A percentile compares a stretch with the other conserved stretches of the same genome.
Evolutionary conservation across 768 basidiomycete species (phyloP).

Genomic region (Kwoniella botswanensis): DNA sequence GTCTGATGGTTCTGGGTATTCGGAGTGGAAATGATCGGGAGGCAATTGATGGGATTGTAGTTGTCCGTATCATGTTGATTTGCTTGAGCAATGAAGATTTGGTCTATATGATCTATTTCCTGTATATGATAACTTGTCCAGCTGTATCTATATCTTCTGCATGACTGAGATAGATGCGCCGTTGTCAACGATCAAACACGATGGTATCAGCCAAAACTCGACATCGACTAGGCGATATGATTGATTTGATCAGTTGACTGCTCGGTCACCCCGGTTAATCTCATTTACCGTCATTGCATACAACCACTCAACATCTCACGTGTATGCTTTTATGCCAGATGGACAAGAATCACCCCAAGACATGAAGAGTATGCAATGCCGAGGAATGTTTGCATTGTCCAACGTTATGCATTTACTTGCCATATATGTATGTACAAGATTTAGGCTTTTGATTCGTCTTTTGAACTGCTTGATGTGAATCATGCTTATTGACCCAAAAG

Average conservation of each 20-base stretch:
- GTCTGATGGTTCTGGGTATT: not conserved
- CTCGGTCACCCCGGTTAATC: constrained; percentile 12
- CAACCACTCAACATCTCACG: not conserved
- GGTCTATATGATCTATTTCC: not conserved
- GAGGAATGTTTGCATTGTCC: no score
- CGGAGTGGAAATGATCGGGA: not conserved
- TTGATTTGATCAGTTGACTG: not conserved
- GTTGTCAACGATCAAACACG: no score
- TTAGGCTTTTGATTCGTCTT: not conserved
- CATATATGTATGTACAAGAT: not conserved
- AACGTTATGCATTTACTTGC: not conserved
- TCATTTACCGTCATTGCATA: constrained; percentile 1
- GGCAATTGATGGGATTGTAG: constrained; percentile 3
- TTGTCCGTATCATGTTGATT: not conserved
- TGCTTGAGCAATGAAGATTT: not conserved
- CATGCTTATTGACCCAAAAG: constrained; percentile 59
- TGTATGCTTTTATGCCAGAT: not conserved
- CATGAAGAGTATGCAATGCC: not conserved
- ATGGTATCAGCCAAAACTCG: no score
- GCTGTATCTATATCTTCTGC: not conserved
- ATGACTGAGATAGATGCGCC: no score
- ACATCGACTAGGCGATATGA: no score
- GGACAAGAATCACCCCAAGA: no score
- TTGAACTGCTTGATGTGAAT: not conserved
- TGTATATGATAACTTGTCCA: not conserved